A percentile compares a stretch with the other conserved stretches of the same genome.
These are phyloP conservation scores for Ceratocystis destructans DNA, from an alignment of 2,329 filamentous ascomycete species.

Conservation along the genomic window DNA sequence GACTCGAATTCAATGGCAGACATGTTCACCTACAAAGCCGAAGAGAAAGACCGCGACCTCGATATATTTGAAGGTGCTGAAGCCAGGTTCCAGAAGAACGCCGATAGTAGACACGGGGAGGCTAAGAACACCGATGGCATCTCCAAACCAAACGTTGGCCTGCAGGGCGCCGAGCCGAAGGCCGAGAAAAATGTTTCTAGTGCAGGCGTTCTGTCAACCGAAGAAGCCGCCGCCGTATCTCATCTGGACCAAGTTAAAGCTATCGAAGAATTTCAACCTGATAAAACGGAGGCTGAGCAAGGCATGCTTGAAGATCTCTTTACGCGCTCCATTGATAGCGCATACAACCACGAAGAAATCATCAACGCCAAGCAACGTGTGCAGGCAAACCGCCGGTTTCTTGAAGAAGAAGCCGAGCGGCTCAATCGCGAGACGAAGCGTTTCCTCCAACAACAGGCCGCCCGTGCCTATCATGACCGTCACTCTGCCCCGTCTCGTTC, in stretches of 20 bases:
- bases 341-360: constrained; percentile 85
- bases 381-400: constrained; percentile 60
- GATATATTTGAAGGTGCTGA: constrained; percentile 80
- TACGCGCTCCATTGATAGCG: constrained; percentile 74
- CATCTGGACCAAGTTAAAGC: constrained; percentile 35
- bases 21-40: constrained; percentile 56
- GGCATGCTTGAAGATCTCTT: constrained; percentile 85
- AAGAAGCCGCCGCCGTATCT: constrained; percentile 14
- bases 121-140: neutral
- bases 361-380: constrained; percentile 61
- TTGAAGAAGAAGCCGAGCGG: constrained; percentile 49
- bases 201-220: constrained; percentile 7
- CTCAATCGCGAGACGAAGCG: constrained; percentile 18
- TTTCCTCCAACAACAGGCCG: constrained; percentile 33
- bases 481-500: constrained; percentile 56
- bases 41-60: constrained; percentile 63
- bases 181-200: neutral
- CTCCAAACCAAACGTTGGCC: neutral
- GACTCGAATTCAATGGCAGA: constrained; percentile 84
- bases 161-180: neutral
- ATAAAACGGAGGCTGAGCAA: constrained; percentile 40
- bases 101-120: neutral
- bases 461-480: constrained; percentile 40
- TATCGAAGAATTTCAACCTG: constrained; percentile 48
- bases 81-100: constrained; percentile 31